Base-by-base conservation (phyloP, 441 rosid genomes). In the Pelargonium citronellum region DNA sequence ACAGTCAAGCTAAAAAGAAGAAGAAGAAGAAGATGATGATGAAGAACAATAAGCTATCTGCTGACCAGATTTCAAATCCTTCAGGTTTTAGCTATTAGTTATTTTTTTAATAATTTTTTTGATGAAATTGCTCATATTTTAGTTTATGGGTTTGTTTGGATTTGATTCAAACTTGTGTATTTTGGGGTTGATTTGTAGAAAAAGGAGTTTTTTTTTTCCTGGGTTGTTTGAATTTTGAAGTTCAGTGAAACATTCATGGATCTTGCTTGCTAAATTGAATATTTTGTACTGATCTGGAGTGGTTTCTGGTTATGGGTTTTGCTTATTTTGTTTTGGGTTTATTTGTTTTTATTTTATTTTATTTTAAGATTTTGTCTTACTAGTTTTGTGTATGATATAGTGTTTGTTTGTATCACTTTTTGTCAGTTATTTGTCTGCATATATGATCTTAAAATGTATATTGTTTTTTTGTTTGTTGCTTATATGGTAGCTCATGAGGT, bases 51-150 rank as follows among this genome's bases (percentile, higher is more conserved):
- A 57, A 57, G 62, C 62, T 57, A 22, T 72, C 72, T 10, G 46
- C 75, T 80, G 78, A 85, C 77, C 84, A 77, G 70, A 73, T 73
- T 77, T 75, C 73, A 30, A 68, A 91, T 72, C 63, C 76, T 79
- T 78, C 89, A 80, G 94, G 91, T 86, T 69, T 53, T 1, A 63
- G 10, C 30, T 51, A 67, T 13, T 51, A 15, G n/a, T 41, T 9
- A 46, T 47, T 24, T 20, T 69, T 12, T n/a, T 62, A 62, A 30
- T 10, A 20, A 19, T 41, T 17, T 16, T 57, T 57, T 17, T 16
- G 24, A 57, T 67, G 43, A 22, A 9, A 2, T 60, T 44, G 37
- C 12, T 13, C 37, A 3, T 16, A 17, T 22, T 30, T 55, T 0
- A 27, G 64, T 60, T 44, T 74, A 39, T 58, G 72, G 66, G 64